Percentiles rank a stretch among this genome's conserved stretches.
phyloP scores from a whole-genome alignment of 1,284 basidiomycete genomes.

The Leccinum glutinopallens region DNA sequence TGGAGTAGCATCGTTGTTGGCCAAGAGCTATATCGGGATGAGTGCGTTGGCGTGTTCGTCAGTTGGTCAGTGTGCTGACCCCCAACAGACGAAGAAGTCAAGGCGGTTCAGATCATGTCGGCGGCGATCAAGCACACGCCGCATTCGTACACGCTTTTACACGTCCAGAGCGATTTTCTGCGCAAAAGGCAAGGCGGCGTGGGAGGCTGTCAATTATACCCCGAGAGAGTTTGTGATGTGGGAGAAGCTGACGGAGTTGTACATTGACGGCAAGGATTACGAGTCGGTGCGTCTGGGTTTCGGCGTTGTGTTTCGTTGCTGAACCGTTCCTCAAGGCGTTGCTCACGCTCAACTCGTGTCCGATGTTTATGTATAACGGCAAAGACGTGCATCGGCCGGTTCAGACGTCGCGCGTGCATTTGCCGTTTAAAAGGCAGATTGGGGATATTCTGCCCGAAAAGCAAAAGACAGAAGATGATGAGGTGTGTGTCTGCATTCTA shows the following conservation, averaged over 20 bases:
- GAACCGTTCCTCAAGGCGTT: conserved; percentile 58
- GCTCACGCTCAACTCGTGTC: conserved; percentile 96
- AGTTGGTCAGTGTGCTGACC: conserved; percentile 3
- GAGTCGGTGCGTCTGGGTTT: conserved; percentile 57
- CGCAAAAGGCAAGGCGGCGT: conserved; percentile 83
- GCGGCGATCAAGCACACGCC: conserved; percentile 83
- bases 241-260: conserved; percentile 96
- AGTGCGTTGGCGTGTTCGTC: conserved; percentile 56
- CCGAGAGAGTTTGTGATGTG: conserved; percentile 98
- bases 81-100: conserved; percentile 90
- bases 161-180: conserved; percentile 94
- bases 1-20: conserved; percentile 88
- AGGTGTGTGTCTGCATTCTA: conserved; percentile 47
- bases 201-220: conserved; percentile 98
- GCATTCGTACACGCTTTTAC: conserved; percentile 91
- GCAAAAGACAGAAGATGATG: conserved; percentile 81
- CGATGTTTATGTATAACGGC: conserved; percentile 99
- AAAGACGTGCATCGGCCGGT: conserved; percentile 92
- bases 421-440: conserved; percentile 87
- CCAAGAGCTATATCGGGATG: conserved; percentile 95
- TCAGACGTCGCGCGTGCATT: conserved; percentile 79
- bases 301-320: neutral
- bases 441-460: conserved; percentile 78
- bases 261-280: conserved; percentile 88
- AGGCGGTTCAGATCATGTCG: conserved; percentile 94